A percentile compares a stretch with the other conserved stretches of the same genome.
phyloP scores from a whole-genome alignment of 257 asterid species.

The Verbascum thapsus region DNA sequence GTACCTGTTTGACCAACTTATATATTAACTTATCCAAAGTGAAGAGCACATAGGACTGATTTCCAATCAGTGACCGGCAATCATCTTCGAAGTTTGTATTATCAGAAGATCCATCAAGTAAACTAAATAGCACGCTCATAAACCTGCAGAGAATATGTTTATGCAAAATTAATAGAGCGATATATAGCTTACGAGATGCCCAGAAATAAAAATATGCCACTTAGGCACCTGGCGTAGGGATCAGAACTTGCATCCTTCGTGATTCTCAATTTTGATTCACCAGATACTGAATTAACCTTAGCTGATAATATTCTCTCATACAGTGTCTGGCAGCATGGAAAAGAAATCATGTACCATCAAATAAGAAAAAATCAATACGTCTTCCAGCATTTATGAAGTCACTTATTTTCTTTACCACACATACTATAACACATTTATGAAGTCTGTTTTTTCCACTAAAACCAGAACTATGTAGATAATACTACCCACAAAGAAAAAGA shows the following conservation, averaged over 20 bases:
- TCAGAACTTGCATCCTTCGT: slow-evolving; percentile 47
- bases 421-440: background rate
- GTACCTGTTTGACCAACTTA: slow-evolving; percentile 92
- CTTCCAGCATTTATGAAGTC: background rate
- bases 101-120: slow-evolving; percentile 94
- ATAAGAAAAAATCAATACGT: background rate
- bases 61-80: slow-evolving; percentile 89
- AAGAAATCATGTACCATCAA: background rate
- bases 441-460: background rate
- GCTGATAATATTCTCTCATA: slow-evolving; percentile 64
- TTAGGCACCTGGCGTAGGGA: slow-evolving; percentile 52
- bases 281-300: slow-evolving; percentile 44
- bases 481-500: background rate
- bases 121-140: slow-evolving; percentile 75
- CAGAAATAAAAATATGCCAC: slow-evolving; percentile 11
- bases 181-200: slow-evolving; percentile 14
- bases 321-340: slow-evolving; percentile 42
- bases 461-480: background rate
- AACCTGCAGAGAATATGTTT: slow-evolving; percentile 58
- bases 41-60: slow-evolving; percentile 85
- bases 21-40: slow-evolving; percentile 92
- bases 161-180: slow-evolving; percentile 25
- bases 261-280: slow-evolving; percentile 55
- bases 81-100: slow-evolving; percentile 93
- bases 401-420: background rate